These are phyloP conservation scores for Fusarium nurragi DNA, from an alignment of 2,329 filamentous ascomycete species.

Conservation along the genomic window DNA sequence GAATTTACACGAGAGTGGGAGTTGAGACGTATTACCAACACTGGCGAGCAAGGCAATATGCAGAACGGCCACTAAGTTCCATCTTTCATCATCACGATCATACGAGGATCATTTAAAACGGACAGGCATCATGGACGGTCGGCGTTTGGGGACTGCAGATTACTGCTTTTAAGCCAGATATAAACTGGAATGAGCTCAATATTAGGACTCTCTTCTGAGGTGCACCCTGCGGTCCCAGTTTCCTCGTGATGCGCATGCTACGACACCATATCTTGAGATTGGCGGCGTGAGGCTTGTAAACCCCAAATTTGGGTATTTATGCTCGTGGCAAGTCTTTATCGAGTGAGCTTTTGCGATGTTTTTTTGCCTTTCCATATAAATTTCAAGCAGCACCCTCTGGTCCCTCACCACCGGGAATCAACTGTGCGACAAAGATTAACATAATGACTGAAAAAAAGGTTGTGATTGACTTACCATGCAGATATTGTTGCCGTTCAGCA, in stretches of 20 bases:
- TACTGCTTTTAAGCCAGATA: constrained; percentile 36
- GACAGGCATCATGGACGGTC: constrained; percentile 35
- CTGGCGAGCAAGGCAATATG: constrained; percentile 65
- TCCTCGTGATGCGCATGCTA: constrained; percentile 17
- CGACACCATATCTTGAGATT: background rate
- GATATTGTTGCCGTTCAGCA: constrained; percentile 97
- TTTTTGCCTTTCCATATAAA: constrained; percentile 4
- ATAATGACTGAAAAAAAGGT: background rate
- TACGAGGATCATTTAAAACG: constrained; percentile 19
- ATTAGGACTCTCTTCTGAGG: constrained; percentile 25
- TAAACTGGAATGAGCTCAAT: constrained; percentile 31
- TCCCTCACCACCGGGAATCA: constrained; percentile 82
- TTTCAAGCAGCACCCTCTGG: constrained; percentile 55
- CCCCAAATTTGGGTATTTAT: background rate
- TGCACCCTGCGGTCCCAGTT: constrained; percentile 3
- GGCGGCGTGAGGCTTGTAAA: background rate
- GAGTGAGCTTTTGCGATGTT: constrained; percentile 11
- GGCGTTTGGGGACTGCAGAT: constrained; percentile 43
- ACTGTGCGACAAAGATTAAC: constrained; percentile 55
- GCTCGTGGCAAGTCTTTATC: constrained; percentile 1
- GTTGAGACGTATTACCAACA: constrained; percentile 83
- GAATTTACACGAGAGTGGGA: constrained; percentile 95
- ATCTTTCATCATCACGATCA: constrained; percentile 8
- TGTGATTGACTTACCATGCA: constrained; percentile 84
- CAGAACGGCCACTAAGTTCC: constrained; percentile 49